phyloP scores from a whole-genome alignment of 2,329 filamentous ascomycete species.

The Epichloe uncinata region DNA sequence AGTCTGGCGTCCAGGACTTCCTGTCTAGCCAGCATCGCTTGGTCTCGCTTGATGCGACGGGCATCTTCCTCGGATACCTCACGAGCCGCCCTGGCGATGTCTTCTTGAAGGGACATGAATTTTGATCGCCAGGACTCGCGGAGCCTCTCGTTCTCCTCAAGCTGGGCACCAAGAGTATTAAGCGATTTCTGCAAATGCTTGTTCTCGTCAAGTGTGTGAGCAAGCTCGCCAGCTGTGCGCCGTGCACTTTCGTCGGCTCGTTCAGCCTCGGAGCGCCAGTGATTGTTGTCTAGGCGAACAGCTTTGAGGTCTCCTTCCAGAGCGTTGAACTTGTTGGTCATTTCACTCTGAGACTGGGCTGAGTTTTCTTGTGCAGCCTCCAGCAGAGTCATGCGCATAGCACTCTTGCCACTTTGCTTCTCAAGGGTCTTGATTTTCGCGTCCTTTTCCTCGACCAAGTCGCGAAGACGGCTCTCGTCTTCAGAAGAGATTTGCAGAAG shows the following conservation, averaged over 20 bases:
- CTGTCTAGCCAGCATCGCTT: constrained; percentile 64
- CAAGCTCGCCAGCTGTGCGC: constrained; percentile 35
- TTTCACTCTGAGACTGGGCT: constrained; percentile 40
- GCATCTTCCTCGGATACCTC: constrained; percentile 77
- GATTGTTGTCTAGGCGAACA: constrained; percentile 42
- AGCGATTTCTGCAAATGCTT: constrained; percentile 64
- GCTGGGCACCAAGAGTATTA: constrained; percentile 59
- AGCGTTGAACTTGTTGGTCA: constrained; percentile 39
- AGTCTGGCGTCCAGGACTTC: constrained; percentile 68
- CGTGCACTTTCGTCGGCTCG: constrained; percentile 38
- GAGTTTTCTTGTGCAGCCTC: constrained; percentile 51
- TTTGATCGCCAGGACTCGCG: constrained; percentile 75
- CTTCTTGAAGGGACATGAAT: constrained; percentile 73
- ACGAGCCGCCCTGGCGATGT: constrained; percentile 67
- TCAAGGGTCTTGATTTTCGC: constrained; percentile 49
- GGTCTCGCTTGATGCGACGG: constrained; percentile 63
- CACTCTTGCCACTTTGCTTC: constrained; percentile 37
- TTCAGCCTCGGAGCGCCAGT: constrained; percentile 50
- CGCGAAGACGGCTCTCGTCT: constrained; percentile 54
- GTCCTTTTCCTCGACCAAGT: constrained; percentile 57
- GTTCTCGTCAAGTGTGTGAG: constrained; percentile 42
- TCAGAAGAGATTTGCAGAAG: constrained; percentile 57
- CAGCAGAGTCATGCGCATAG: constrained; percentile 51
- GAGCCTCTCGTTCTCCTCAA: constrained; percentile 74
- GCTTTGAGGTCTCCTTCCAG: constrained; percentile 43